These are phyloP conservation scores for Udeniomyces megalosporus DNA, from an alignment of 768 basidiomycete species.

Conservation along the genomic window DNA sequence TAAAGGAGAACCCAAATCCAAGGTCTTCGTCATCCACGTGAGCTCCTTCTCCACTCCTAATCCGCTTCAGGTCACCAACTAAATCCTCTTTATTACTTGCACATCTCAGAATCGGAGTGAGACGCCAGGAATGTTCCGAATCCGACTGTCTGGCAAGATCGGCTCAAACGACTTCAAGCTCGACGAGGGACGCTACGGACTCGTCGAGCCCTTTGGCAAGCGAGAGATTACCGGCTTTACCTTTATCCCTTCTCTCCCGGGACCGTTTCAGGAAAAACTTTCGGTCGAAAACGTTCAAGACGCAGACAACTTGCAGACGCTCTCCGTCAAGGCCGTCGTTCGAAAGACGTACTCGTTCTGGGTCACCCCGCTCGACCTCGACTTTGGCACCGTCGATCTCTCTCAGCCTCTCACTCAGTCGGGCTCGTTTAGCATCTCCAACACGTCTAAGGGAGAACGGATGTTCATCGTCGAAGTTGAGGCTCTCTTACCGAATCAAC, in stretches of 20 bases:
- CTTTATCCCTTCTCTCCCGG: slow-evolving; percentile 25
- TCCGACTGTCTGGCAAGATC: slow-evolving; percentile 26
- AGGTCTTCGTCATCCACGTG: slow-evolving; percentile 25
- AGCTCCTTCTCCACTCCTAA: not conserved
- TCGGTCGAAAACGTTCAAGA: slow-evolving; percentile 27
- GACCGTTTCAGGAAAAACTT: slow-evolving; percentile 25
- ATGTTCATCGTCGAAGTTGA: slow-evolving; percentile 22
- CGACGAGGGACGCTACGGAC: slow-evolving; percentile 26
- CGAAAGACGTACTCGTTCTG: slow-evolving; percentile 22
- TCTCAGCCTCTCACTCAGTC: not conserved
- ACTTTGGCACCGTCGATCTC: slow-evolving; percentile 19
- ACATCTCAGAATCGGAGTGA: slow-evolving; percentile 24
- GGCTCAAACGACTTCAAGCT: slow-evolving; percentile 27
- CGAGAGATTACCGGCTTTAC: slow-evolving; percentile 25
- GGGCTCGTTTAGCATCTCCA: slow-evolving; percentile 21
- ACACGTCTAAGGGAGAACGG: slow-evolving; percentile 23
- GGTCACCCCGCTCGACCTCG: slow-evolving; percentile 20
- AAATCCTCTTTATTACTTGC: not conserved
- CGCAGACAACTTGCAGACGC: slow-evolving; percentile 22
- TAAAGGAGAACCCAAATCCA: slow-evolving; percentile 25
- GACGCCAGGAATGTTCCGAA: slow-evolving; percentile 24
- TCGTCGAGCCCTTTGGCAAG: slow-evolving; percentile 26
- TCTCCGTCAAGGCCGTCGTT: slow-evolving; percentile 27
- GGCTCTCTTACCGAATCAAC: not conserved
- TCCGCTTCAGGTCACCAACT: not conserved